Conservation (phyloP, 306 rosid genomes). For the Quillaja saponaria region DNA sequence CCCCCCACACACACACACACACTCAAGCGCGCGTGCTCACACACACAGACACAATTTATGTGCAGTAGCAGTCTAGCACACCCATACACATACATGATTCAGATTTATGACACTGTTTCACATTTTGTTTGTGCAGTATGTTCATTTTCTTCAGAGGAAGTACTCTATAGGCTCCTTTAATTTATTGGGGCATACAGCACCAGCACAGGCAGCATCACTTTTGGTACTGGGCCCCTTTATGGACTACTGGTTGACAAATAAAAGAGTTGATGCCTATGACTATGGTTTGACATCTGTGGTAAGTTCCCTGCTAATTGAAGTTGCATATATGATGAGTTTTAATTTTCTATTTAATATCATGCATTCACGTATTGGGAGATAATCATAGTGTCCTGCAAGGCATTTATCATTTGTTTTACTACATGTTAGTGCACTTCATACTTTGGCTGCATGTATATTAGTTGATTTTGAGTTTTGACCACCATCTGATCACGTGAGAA, state of each 20-base stretch:
- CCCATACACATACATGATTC: neutral
- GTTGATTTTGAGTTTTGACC: neutral
- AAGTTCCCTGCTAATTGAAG: conserved; percentile 26
- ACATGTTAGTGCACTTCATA: too few species aligned
- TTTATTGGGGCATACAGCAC: conserved; percentile 76
- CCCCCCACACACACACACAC: too few species aligned
- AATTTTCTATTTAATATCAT: conserved; percentile 1
- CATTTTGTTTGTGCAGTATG: conserved; percentile 53
- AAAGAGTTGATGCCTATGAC: conserved; percentile 55
- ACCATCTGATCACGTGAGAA: neutral
- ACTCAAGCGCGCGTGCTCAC: too few species aligned
- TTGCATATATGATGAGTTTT: conserved; percentile 11
- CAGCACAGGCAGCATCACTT: conserved; percentile 69
- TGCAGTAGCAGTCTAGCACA: too few species aligned
- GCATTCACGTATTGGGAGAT: neutral
- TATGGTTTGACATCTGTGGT: conserved; percentile 50
- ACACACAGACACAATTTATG: too few species aligned
- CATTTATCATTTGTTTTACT: too few species aligned
- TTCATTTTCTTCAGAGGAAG: conserved; percentile 72
- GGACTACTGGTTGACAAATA: conserved; percentile 68
- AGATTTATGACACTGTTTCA: conserved; percentile 18
- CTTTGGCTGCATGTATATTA: too few species aligned
- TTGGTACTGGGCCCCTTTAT: conserved; percentile 63
- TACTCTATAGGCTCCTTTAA: conserved; percentile 79
- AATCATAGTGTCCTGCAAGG: too few species aligned